These are phyloP conservation scores for Lyophyllum decastes DNA, from an alignment of 768 basidiomycete genomes.

Conservation along the genomic window DNA sequence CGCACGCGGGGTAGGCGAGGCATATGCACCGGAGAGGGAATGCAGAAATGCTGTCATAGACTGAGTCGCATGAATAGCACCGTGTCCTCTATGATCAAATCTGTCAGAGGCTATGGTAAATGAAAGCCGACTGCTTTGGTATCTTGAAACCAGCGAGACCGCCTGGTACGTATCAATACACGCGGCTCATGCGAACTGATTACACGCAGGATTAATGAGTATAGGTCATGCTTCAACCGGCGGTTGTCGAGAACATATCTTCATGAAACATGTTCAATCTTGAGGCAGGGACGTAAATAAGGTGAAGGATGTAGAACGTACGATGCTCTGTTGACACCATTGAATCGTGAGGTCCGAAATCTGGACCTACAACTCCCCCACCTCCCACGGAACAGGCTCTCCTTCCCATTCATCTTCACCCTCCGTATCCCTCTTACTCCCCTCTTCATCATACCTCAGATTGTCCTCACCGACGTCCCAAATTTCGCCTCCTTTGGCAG, in stretches of 20 bases:
- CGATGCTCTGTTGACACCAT: slow-evolving; percentile 7
- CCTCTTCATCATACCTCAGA: slow-evolving; percentile 29
- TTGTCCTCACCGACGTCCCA: slow-evolving; percentile 75
- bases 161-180: slow-evolving; percentile 2
- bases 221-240: not conserved
- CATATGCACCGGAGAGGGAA: slow-evolving; percentile 1
- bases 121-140: slow-evolving; percentile 8
- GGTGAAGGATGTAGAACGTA: slow-evolving; percentile 13
- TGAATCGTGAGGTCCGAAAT: not conserved
- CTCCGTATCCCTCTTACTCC: slow-evolving; percentile 32
- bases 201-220: slow-evolving; percentile 5
- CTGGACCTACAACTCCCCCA: slow-evolving; percentile 61
- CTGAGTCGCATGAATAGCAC: not conserved
- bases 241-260: not conserved
- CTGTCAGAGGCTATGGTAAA: slow-evolving; percentile 5
- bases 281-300: slow-evolving; percentile 11
- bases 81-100: slow-evolving; percentile 1
- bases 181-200: slow-evolving; percentile 5
- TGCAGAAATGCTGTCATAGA: not conserved
- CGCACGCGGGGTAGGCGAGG: slow-evolving; percentile 17
- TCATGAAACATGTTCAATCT: slow-evolving; percentile 14
- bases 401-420: slow-evolving; percentile 77
- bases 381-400: slow-evolving; percentile 81
- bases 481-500: slow-evolving; percentile 66
- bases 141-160: not conserved